Percentiles rank a stretch among this genome's conserved stretches.
Conservation (phyloP, 345 rosid genomes). For the Viola odorata region DNA sequence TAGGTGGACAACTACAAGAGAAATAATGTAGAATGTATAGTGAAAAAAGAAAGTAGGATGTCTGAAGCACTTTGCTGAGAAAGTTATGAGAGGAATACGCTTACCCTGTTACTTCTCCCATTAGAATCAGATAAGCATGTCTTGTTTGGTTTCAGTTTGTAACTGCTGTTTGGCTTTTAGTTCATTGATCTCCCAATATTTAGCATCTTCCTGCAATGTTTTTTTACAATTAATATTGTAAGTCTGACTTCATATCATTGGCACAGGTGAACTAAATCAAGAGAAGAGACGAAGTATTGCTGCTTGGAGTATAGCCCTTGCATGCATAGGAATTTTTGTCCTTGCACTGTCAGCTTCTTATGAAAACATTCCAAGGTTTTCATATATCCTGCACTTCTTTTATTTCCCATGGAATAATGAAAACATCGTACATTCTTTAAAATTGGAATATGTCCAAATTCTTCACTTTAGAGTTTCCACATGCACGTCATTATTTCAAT, state of each 20-base stretch:
- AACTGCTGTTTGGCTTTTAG: neutral
- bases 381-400: neutral
- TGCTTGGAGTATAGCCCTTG: conserved; percentile 47
- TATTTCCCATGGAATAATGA: neutral
- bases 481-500: too few relatives aligned
- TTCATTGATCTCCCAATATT: neutral
- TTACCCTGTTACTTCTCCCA: conserved; percentile 1
- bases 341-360: conserved; percentile 51
- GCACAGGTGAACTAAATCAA: conserved; percentile 35
- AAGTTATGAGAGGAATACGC: neutral
- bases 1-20: too few relatives aligned
- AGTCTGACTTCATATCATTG: neutral
- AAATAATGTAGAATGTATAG: too few relatives aligned
- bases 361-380: conserved; percentile 47
- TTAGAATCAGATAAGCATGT: neutral
- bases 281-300: conserved; percentile 50
- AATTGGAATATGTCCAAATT: too few relatives aligned
- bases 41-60: too few relatives aligned
- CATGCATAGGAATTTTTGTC: conserved; percentile 46
- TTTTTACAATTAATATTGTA: neutral
- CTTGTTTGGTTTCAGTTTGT: neutral
- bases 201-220: too few relatives aligned
- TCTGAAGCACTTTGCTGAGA: too few relatives aligned
- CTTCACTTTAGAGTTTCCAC: too few relatives aligned
- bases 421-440: too few relatives aligned